A percentile compares a stretch with the other conserved stretches of the same genome.
Evolutionary conservation across 257 asterid species (phyloP).

Genomic region (Solanum ahanhuiri): DNA sequence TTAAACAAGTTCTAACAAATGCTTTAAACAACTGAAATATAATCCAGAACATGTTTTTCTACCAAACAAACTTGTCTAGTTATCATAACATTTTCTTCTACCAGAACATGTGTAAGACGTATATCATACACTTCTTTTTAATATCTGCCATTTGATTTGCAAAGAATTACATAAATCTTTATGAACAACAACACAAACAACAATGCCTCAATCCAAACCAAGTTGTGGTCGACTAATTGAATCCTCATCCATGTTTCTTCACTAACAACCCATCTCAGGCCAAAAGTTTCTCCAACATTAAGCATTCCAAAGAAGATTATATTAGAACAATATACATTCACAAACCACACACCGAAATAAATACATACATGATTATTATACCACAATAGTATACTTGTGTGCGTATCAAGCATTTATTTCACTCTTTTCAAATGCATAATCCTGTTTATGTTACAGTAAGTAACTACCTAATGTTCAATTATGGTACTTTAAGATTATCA

Average conservation of each 20-base stretch:
- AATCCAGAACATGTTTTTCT: background rate
- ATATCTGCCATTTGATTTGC: background rate
- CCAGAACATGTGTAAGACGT: background rate
- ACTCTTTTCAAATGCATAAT: background rate
- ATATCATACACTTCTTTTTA: background rate
- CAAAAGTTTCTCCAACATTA: background rate
- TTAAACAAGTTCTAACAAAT: background rate
- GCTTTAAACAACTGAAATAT: background rate
- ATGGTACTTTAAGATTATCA: background rate
- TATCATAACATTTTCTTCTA: background rate
- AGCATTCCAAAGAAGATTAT: background rate
- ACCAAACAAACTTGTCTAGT: background rate
- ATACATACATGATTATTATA: background rate
- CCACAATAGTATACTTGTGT: background rate
- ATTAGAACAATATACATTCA: background rate
- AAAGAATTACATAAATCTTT: background rate
- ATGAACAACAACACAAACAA: background rate
- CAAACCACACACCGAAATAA: background rate
- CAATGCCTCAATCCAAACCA: background rate
- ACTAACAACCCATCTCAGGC: background rate
- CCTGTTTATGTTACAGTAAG: background rate
- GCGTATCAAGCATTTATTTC: background rate
- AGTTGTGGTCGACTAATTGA: background rate
- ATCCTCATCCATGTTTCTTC: background rate
- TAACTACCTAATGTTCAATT: background rate